Base-by-base conservation (phyloP, 2,329 filamentous ascomycete genomes). In the Aspergillus proliferans region DNA sequence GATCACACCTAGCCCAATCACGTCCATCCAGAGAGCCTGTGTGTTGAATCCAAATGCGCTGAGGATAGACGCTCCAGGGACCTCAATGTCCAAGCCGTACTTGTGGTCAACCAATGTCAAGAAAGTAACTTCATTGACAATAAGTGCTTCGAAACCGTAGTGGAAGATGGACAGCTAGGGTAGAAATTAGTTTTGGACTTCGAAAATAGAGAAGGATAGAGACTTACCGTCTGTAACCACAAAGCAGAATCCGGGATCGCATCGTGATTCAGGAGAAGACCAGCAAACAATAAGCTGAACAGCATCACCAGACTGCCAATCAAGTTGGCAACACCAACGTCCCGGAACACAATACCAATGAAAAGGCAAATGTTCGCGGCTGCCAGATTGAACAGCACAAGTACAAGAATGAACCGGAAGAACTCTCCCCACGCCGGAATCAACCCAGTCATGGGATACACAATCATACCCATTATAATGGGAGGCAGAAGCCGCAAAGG, bases 361-460 rank as follows among this genome's bases (percentile, higher is more conserved):
- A 96, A 96, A 6, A 98, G 78, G 66, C 90, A 97, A 52, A 98
- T 93, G 30, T 87, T 87, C 0, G 93, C 88, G 0, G 93, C 92
- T 0, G 93, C 92, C 24, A 98, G 78, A 67, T 98, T 98, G 77
- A 98, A 98, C 18, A 98, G 79, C 0, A 97, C 88, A 41, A 98
- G 76, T 47, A 97, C 88, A 3, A 96, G 76, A 57, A 97, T 82
- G 64, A 98, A 98, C 57, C 87, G 89, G 66, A 92, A 80, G 70
- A 98, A 98, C 64, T 95, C 87, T 2, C 81, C 74, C 66, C 83
- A 84, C 49, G 90, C 86, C 0, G 93, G 82, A 19, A 94, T 85
- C 12, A 98, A 77, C 2, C 93, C 93, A 0, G 91, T 95, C 93
- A 98, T 98, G 0, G 93, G 93, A 66, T 98, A 98, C 19, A 98